A percentile compares a stretch with the other conserved stretches of the same genome.
These are phyloP conservation scores for Vaccinium corymbosum DNA, from an alignment of 148 eudicot genomes.

Conservation along the genomic window DNA sequence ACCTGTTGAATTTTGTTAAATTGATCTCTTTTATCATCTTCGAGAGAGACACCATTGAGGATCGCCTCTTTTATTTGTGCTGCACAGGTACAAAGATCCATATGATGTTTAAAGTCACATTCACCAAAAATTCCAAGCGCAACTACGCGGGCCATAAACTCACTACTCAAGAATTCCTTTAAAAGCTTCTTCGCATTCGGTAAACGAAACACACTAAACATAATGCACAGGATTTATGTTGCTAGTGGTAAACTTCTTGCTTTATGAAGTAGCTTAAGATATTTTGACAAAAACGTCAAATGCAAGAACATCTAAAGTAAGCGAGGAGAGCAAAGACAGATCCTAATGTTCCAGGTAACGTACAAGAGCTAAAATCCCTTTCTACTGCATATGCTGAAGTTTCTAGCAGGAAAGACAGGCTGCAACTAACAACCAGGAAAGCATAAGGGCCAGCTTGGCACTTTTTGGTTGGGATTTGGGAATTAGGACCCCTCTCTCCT, in stretches of 20 bases:
- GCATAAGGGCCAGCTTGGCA: background rate
- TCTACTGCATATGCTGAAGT: background rate
- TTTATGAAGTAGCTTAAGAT: background rate
- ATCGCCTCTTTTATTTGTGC: slow-evolving; percentile 90
- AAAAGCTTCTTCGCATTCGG: no score
- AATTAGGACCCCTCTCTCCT: background rate
- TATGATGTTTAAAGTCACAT: background rate
- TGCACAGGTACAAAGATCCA: slow-evolving; percentile 31
- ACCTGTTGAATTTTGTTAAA: slow-evolving; percentile 95
- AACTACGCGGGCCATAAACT: background rate
- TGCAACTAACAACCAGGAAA: background rate
- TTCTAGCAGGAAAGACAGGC: background rate
- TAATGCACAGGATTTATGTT: background rate
- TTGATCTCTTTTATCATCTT: slow-evolving; percentile 79
- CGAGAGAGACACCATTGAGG: slow-evolving; percentile 85
- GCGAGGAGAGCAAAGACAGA: background rate
- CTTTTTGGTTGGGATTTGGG: background rate
- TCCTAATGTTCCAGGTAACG: background rate
- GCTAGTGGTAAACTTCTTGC: background rate
- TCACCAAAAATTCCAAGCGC: background rate
- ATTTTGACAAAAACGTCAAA: background rate
- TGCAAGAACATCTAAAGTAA: background rate
- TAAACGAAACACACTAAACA: background rate
- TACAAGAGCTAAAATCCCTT: background rate
- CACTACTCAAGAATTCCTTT: slow-evolving; percentile 2